Percentiles rank a stretch among this genome's conserved stretches.
Evolutionary conservation across 495 filamentous ascomycete species (phyloP).

Genomic region (Xylona heveae): DNA sequence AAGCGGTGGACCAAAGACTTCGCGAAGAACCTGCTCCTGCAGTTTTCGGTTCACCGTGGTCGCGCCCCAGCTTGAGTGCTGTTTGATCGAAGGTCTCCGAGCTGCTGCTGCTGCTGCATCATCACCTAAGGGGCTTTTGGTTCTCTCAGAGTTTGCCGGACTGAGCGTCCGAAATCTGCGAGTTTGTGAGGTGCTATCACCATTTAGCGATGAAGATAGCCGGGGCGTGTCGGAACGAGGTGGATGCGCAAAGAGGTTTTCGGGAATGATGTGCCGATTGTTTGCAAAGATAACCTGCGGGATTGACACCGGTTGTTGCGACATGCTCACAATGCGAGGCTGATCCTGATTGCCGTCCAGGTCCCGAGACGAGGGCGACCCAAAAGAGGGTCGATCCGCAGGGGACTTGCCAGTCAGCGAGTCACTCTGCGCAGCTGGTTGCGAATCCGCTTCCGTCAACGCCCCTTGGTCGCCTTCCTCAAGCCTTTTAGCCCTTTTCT

Average conservation of each 20-base stretch:
- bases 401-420: no score
- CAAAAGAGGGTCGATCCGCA: no score
- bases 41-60: constrained; percentile 79
- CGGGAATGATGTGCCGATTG: constrained; percentile 86
- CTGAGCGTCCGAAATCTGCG: not conserved
- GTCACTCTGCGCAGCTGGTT: constrained; percentile 12
- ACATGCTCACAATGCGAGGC: constrained; percentile 63
- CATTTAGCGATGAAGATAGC: constrained; percentile 3
- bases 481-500: constrained; percentile 29
- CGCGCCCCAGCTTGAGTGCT: constrained; percentile 68
- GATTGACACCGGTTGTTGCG: constrained; percentile 36
- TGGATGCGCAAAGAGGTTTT: constrained; percentile 41
- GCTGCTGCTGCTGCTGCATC: constrained; percentile 8
- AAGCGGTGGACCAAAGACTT: constrained; percentile 79
- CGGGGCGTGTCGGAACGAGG: constrained; percentile 5
- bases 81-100: constrained; percentile 18
- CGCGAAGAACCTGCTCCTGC: constrained; percentile 79
- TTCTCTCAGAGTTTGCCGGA: not conserved
- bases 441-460: constrained; percentile 4
- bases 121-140: constrained; percentile 10
- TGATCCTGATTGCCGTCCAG: constrained; percentile 23
- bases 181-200: not conserved
- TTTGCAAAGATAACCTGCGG: constrained; percentile 91
- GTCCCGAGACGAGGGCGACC: no score
- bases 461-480: constrained; percentile 15